phyloP scores from a whole-genome alignment of 306 rosid species.

The Delonix regia region DNA sequence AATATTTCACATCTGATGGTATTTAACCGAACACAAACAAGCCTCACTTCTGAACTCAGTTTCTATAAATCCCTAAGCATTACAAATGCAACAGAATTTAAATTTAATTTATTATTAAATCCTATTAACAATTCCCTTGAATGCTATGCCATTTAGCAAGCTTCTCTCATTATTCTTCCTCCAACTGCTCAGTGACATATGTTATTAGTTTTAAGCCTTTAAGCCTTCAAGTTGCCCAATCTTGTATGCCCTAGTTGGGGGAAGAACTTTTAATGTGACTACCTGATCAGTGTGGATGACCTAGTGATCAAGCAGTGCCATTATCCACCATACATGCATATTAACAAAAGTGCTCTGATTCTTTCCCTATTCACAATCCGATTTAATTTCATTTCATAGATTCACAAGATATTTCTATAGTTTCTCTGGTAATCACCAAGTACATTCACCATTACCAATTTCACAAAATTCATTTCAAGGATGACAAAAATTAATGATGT shows the following conservation, averaged over 20 bases:
- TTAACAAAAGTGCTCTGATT: not conserved
- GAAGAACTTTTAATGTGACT: not conserved
- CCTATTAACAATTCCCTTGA: not conserved
- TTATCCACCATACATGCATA: not conserved
- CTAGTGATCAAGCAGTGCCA: not conserved
- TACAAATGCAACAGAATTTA: not conserved
- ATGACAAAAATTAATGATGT: not conserved
- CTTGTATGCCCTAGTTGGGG: not conserved
- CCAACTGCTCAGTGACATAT: not conserved
- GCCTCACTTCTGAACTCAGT: not conserved
- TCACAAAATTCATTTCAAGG: constrained; percentile 8
- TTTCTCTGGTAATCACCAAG: constrained; percentile 15
- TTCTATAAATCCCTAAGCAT: not conserved
- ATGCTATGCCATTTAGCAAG: not conserved
- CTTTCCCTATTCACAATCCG: not conserved
- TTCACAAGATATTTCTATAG: not conserved
- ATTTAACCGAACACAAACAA: not conserved
- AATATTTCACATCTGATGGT: not conserved
- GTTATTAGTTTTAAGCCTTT: not conserved
- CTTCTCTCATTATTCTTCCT: constrained; percentile 3
- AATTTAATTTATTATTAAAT: no score
- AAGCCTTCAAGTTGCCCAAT: not conserved
- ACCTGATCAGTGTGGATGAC: not conserved
- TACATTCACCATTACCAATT: constrained; percentile 19
- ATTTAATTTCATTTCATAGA: not conserved